Conservation (phyloP, 1,139 yeast species). For the Debaryomyces sp. region DNA sequence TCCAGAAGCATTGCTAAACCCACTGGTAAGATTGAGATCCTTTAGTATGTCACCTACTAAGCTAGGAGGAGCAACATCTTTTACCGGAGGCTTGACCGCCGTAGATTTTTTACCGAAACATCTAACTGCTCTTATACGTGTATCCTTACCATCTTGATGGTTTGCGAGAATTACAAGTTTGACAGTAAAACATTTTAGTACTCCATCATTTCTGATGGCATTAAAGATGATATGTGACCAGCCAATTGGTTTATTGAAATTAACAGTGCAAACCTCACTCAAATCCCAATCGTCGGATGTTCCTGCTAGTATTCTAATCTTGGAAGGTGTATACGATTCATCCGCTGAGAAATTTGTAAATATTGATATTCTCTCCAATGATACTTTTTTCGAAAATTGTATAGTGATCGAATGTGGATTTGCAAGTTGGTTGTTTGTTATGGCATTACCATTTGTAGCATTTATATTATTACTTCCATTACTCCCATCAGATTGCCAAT, state of each 20-base stretch:
- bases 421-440: slow-evolving; percentile 42
- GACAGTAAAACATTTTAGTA: slow-evolving; percentile 72
- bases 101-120: slow-evolving; percentile 41
- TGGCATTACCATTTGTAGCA: slow-evolving; percentile 27
- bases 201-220: slow-evolving; percentile 58
- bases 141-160: slow-evolving; percentile 96
- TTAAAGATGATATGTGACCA: slow-evolving; percentile 81
- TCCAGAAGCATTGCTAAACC: slow-evolving; percentile 27
- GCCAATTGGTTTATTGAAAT: slow-evolving; percentile 74
- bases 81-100: slow-evolving; percentile 5
- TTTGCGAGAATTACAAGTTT: slow-evolving; percentile 74
- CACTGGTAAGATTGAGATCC: slow-evolving; percentile 35
- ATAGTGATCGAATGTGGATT: slow-evolving; percentile 85
- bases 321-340: slow-evolving; percentile 91
- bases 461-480: slow-evolving; percentile 28
- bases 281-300: slow-evolving; percentile 81
- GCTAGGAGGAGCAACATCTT: slow-evolving; percentile 5
- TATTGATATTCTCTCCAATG: slow-evolving; percentile 68
- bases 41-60: slow-evolving; percentile 25
- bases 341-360: slow-evolving; percentile 71
- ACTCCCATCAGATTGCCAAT: slow-evolving; percentile 95
- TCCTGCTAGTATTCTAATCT: slow-evolving; percentile 75
- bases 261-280: slow-evolving; percentile 68
- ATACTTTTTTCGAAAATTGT: slow-evolving; percentile 78
- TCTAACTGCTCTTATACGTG: slow-evolving; percentile 76